Evolutionary conservation across 352 stramenopile species (phyloP), one percentile per base, ranked within the genome.

Genomic region (Pythium periplocum): DNA sequence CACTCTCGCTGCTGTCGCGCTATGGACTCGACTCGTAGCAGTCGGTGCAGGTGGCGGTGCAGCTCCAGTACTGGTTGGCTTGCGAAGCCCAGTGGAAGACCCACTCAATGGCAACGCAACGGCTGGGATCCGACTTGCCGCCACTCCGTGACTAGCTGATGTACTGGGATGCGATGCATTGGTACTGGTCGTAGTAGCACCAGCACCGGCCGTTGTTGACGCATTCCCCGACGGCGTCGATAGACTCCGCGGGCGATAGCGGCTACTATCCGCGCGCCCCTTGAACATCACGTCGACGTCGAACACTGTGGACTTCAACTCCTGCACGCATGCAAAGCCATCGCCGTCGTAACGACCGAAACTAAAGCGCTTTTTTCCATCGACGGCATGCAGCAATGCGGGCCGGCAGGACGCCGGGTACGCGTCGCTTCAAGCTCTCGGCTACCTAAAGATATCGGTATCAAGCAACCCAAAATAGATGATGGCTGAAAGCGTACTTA

Each of bases 241-340:
- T 1, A 67, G 51, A 32, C 60, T 67, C 2, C 60, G 54, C 26
- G 54, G 60, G 1, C 51, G 53, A 50, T 67, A 67, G 54, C 60
- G 54, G 40, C 60, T 67, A 43, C 60, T 67, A 42, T 67, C 60
- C 2, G 61, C 55, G 7, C 55, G 55, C 3, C 55, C 56, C 12
- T 32, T 43, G 39, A 68, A 68, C 55, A 68, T 64, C 12, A 26
- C 37, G 38, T 10, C 17, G 17, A 26, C 17, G 17, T 26, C 17
- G 17, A 26, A 26, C 17, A 26, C 17, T 26, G 17, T 26, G 17
- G 17, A 26, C 17, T 26, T 26, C 17, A 26, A 26, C 17, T 0
- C 17, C 17, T 26, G 17, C 17, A 26, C 17, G 17, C 17, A 26
- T 26, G 17, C 17, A 26, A 26, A 26, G 17, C 17, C 17, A 26